These are phyloP conservation scores for Pestalotiopsis sp. DNA, from an alignment of 2,329 filamentous ascomycete genomes.

Conservation along the genomic window DNA sequence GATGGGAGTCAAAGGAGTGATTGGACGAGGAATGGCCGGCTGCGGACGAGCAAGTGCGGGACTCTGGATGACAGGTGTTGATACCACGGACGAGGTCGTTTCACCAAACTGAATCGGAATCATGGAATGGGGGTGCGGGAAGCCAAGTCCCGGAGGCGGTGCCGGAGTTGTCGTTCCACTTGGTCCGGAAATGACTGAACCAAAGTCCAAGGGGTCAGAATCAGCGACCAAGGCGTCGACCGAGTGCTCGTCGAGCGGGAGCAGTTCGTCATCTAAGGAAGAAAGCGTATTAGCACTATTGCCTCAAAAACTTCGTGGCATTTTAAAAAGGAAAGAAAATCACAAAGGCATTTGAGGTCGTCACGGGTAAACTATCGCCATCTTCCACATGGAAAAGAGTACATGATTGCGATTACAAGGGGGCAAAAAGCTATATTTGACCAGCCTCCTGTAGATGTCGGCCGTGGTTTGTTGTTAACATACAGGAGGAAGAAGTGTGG, in stretches of 20 bases:
- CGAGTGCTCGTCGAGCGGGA: slow-evolving; percentile 62
- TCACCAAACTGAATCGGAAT: slow-evolving; percentile 19
- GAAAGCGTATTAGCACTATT: slow-evolving; percentile 32
- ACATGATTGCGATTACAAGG: slow-evolving; percentile 37
- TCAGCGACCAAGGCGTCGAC: slow-evolving; percentile 72
- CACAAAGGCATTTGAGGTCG: slow-evolving; percentile 38
- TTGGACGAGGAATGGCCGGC: slow-evolving; percentile 31
- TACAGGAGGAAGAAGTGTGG: slow-evolving; percentile 62
- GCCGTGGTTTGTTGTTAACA: slow-evolving; percentile 57
- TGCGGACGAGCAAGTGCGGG: slow-evolving; percentile 19
- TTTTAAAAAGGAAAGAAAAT: slow-evolving; percentile 24
- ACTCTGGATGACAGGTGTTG: slow-evolving; percentile 21
- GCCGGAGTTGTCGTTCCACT: slow-evolving; percentile 34
- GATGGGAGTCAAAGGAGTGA: slow-evolving; percentile 33
- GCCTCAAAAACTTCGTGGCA: slow-evolving; percentile 22
- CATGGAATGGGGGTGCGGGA: slow-evolving; percentile 33
- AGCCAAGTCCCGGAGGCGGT: slow-evolving; percentile 49
- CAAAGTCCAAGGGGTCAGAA: slow-evolving; percentile 26
- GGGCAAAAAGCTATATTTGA: slow-evolving; percentile 51
- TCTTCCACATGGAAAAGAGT: slow-evolving; percentile 51
- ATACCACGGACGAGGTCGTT: slow-evolving; percentile 15
- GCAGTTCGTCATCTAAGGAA: slow-evolving; percentile 63
- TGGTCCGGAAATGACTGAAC: slow-evolving; percentile 7
- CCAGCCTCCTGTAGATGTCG: slow-evolving; percentile 38
- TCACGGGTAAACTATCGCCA: slow-evolving; percentile 63